phyloP scores from a whole-genome alignment of 768 basidiomycete species.

The Boletus pseudopeckii region DNA sequence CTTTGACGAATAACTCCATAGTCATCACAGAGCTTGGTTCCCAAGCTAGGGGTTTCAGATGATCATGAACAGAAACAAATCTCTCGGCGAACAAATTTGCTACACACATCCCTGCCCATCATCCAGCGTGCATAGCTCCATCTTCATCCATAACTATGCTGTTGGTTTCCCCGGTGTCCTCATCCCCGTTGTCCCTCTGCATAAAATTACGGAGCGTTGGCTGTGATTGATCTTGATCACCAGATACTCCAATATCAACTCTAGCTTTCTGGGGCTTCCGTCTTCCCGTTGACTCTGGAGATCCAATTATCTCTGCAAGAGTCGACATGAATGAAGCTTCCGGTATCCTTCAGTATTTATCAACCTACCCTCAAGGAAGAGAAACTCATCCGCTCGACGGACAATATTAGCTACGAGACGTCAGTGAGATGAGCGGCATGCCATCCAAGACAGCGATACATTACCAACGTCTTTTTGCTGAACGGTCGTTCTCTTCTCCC shows the following conservation, averaged over 20 bases:
- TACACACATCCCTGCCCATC: constrained; percentile 1
- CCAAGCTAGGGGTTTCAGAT: not conserved
- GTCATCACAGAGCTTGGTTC: no score
- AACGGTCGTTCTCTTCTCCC: constrained; percentile 70
- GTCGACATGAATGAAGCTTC: not conserved
- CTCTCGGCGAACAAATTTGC: not conserved
- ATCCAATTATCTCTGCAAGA: constrained; percentile 55
- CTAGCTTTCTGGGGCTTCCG: constrained; percentile 38
- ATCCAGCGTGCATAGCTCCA: constrained; percentile 52
- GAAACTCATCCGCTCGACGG: constrained; percentile 67
- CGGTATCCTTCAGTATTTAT: not conserved
- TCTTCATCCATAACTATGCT: constrained; percentile 57
- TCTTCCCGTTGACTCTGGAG: constrained; percentile 45
- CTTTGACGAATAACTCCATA: not conserved
- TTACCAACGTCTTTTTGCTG: constrained; percentile 79
- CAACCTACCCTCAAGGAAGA: constrained; percentile 68
- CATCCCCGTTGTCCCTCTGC: constrained; percentile 25
- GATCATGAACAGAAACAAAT: not conserved
- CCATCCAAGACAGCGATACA: constrained; percentile 17
- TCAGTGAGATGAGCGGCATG: not conserved
- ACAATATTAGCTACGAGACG: constrained; percentile 52
- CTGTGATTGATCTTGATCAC: constrained; percentile 22
- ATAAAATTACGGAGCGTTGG: constrained; percentile 53
- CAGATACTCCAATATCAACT: constrained; percentile 11
- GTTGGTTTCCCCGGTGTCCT: constrained; percentile 18